Base-by-base conservation (phyloP, 768 basidiomycete species). In the Collybiopsis confluens region DNA sequence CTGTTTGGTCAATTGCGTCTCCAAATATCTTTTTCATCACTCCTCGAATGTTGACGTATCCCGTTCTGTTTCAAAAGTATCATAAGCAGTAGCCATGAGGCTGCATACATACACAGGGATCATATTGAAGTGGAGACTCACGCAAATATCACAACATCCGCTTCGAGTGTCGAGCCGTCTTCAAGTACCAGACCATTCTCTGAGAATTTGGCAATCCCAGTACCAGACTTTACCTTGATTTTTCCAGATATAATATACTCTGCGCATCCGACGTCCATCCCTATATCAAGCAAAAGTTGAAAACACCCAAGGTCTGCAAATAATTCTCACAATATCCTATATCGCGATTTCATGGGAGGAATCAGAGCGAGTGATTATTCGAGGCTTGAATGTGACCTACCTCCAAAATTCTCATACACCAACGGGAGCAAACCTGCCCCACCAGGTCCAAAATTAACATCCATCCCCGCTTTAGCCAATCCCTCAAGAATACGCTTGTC, bases 201-300 rank as follows among this genome's bases (percentile, higher is more conserved):
- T 15, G 62, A 67, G 61, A 78, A 72, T 11, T 58, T 56, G 15
- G 65, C 63, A 33, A 78, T 69, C 54, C 74, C 72, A n/a, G 67
- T 65, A 37, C 79, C 80, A 58, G 77, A 77, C 68, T 83, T 84
- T 55, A 85, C 64, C 60, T 79, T 79, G 64, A 84, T 77, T 60
- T 81, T 75, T 5, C 81, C 81, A 38, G 75, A 68, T 30, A 72
- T 71, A 58, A 84, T 77, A 54, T 77, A 68, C 59, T 80, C 71
- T 27, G 74, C 74, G 40, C 76, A 76, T 28, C 80, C 82, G 45
- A 75, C 72, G 57, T 80, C 78, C 20, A 70, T 41, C 66, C 67
- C 69, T 69, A 46, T 3, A 6, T 5, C 30, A 68, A 18, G 13
- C 43, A 3, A 42, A 23, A 10, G 49, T 20, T n/a, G 21, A 7